Base-by-base conservation (phyloP, 257 asterid species). In the Schizonepeta tenuifolia region DNA sequence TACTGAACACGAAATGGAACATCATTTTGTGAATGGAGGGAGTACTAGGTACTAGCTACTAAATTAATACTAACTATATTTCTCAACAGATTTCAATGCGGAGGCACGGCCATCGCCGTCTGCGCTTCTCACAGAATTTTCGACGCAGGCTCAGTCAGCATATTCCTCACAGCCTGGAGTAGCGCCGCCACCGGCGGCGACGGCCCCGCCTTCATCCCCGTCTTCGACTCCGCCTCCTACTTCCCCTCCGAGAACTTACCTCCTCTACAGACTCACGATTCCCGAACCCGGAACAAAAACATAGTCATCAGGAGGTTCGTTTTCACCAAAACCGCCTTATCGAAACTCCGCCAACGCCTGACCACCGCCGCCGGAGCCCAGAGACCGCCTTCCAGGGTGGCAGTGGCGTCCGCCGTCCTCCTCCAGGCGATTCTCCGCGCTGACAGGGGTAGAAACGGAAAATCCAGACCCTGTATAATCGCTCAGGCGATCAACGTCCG, bases 121-220 rank as follows among this genome's bases (percentile, higher is more conserved):
- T 53, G 62, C 15, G 44, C 71, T 20, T 57, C 84, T 1, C 86
- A 79, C 21, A 70, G 77, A 20, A 26, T 81, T 10, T 75, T 59
- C 56, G 74, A 75, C 51, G 55, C 79, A 0, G 54, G 17, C 63
- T 75, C 67, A 38, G 68, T 71, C 5, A 24, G 63, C 69, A 71
- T 77, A 26, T 81, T 84, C 53, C 15, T 81, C 9, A 38, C 2
- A 1, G 78, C 78, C 6, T 84, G 86, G 81, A 71, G 81, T 11
- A 54, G 31, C 3, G 41, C 26, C 10, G 49, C 47, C n/a, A 69
- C 35, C 26, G n/a, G 59, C 7, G 49, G 49, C 15, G 12, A 21
- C 9, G 2, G 3, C 43, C 43, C 22, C 4, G 24, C 31, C 55
- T 12, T 36, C 41, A 0, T 41, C 50, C 79, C 67, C 15, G 63